Conservation (phyloP, 768 basidiomycete genomes). For the Rhodotorula graminis region DNA sequence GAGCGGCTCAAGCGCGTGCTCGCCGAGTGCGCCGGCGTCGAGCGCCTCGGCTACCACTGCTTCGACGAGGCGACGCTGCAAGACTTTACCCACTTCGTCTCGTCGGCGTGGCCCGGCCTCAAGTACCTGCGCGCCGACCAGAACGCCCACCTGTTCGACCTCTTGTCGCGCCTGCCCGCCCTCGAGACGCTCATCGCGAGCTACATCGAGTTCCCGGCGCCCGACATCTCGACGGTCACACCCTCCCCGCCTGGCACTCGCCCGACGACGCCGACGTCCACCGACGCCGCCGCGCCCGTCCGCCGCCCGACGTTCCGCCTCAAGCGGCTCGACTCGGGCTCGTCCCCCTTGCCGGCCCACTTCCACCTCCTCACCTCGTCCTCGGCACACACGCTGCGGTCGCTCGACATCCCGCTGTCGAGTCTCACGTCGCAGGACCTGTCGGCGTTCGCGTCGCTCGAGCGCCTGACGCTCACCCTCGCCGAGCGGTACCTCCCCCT, state of each 20-base stretch:
- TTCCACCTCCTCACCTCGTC: constrained; percentile 14
- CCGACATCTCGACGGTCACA: neutral
- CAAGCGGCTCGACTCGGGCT: constrained; percentile 22
- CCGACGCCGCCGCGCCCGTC: neutral
- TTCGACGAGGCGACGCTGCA: constrained; percentile 14
- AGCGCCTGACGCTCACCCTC: constrained; percentile 19
- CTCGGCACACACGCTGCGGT: neutral
- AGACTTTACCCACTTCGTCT: constrained; percentile 10
- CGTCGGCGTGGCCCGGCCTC: constrained; percentile 3
- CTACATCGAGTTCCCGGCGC: constrained; percentile 16
- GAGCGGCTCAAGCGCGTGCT: constrained; percentile 5
- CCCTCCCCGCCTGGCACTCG: too few species aligned
- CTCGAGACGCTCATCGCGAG: constrained; percentile 30
- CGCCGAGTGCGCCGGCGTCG: neutral
- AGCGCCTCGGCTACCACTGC: constrained; percentile 14
- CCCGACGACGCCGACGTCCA: neutral
- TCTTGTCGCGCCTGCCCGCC: neutral
- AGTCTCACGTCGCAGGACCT: constrained; percentile 19
- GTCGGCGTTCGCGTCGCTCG: neutral
- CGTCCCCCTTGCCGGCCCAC: constrained; percentile 1
- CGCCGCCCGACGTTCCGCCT: constrained; percentile 18
- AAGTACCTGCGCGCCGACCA: constrained; percentile 18
- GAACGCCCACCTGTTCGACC: constrained; percentile 8
- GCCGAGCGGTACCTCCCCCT: constrained; percentile 29
- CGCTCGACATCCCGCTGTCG: constrained; percentile 28